Percentiles rank a stretch among this genome's conserved stretches.
Evolutionary conservation across 1,284 basidiomycete species (phyloP).

Genomic region (Leccinum griseonigrum): DNA sequence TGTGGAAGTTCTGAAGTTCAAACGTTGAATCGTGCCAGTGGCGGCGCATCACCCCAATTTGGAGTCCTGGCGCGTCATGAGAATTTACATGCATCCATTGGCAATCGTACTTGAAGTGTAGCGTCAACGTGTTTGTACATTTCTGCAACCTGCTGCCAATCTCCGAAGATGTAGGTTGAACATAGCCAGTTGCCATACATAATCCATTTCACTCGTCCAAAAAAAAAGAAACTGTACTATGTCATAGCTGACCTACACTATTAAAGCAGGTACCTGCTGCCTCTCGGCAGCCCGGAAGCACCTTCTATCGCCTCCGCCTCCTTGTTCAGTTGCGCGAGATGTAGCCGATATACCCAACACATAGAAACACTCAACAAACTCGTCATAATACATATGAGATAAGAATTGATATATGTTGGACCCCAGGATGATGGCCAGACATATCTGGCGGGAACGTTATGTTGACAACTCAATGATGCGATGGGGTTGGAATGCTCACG

Average conservation of each 20-base stretch:
- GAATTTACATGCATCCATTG: no score
- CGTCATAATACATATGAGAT: slow-evolving; percentile 50
- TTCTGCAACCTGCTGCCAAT: no score
- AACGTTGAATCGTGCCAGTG: no score
- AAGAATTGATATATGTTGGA: slow-evolving; percentile 36
- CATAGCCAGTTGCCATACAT: no score
- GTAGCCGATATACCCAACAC: slow-evolving; percentile 50
- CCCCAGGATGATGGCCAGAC: slow-evolving; percentile 40
- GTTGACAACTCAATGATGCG: neutral
- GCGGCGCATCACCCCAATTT: no score
- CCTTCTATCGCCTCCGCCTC: slow-evolving; percentile 43
- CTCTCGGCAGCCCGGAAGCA: slow-evolving; percentile 31
- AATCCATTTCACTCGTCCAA: no score
- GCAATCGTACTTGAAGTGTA: no score
- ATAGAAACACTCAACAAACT: slow-evolving; percentile 47
- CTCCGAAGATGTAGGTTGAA: no score
- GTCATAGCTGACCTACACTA: neutral
- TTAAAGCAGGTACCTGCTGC: slow-evolving; percentile 49
- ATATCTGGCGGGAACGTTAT: slow-evolving; percentile 34
- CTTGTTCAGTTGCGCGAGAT: slow-evolving; percentile 49
- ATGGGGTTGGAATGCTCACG: slow-evolving; percentile 35
- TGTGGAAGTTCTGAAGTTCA: no score
- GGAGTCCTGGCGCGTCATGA: no score
- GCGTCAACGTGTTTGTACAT: no score
- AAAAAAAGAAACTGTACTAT: neutral